Evolutionary conservation across 768 basidiomycete species (phyloP).

Genomic region (Phaeotremella fagi): DNA sequence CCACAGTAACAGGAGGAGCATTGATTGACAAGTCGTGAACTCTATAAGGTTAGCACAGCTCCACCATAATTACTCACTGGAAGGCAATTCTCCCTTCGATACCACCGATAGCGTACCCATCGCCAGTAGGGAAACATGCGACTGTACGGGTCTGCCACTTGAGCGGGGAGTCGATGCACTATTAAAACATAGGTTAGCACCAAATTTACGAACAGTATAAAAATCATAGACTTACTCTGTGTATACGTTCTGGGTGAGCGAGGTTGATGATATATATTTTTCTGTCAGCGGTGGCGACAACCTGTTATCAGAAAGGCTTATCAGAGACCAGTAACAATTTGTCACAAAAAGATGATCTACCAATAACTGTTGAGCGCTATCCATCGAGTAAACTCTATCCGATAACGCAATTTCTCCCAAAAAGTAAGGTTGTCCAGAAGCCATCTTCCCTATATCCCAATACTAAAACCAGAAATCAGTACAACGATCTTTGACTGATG

Average conservation of each 20-base stretch:
- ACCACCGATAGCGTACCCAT: conserved; percentile 51
- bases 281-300: conserved; percentile 87
- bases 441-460: conserved; percentile 92
- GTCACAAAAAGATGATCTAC: conserved; percentile 21
- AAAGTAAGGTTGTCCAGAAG: no score
- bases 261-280: conserved; percentile 87
- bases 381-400: conserved; percentile 84
- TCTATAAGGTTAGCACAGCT: no score
- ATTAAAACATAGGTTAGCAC: no score
- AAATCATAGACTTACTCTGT: conserved; percentile 57
- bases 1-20: background rate
- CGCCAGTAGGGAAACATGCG: conserved; percentile 49
- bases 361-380: conserved; percentile 73
- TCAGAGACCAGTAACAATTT: no score
- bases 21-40: no score
- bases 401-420: conserved; percentile 78
- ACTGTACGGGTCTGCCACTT: conserved; percentile 54
- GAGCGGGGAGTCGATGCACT: conserved; percentile 79
- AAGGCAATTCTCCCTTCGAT: conserved; percentile 77
- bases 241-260: conserved; percentile 69
- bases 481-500: background rate
- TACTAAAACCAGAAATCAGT: conserved; percentile 56
- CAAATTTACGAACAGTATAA: background rate
- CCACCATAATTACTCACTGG: no score
- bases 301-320: no score